A percentile compares a stretch with the other conserved stretches of the same genome.
phyloP scores from a whole-genome alignment of 2,329 filamentous ascomycete genomes.

The Capronia epimyces region DNA sequence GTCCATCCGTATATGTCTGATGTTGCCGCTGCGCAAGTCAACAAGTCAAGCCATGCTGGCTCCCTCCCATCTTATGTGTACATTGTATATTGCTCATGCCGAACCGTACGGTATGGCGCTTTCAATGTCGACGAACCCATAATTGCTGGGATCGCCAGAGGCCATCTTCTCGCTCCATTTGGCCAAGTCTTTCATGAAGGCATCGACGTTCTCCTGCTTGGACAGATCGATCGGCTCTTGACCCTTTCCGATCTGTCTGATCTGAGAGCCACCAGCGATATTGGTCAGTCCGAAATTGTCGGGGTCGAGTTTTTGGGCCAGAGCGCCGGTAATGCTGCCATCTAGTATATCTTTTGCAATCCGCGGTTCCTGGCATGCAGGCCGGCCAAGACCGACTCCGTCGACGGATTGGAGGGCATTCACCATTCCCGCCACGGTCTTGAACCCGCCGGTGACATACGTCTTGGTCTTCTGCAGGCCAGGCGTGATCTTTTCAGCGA shows the following conservation, averaged over 20 bases:
- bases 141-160: conserved; percentile 37
- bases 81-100: conserved; percentile 1
- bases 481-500: conserved; percentile 26
- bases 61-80: too few species aligned
- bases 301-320: conserved; percentile 46
- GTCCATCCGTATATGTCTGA: too few species aligned
- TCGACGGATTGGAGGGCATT: conserved; percentile 20
- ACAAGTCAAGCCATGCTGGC: too few species aligned
- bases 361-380: conserved; percentile 47
- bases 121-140: conserved; percentile 42
- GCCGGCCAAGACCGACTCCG: conserved; percentile 25
- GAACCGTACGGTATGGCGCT: conserved; percentile 3
- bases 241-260: conserved; percentile 50
- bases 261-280: conserved; percentile 47
- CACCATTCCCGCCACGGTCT: conserved; percentile 23
- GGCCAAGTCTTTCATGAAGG: conserved; percentile 47
- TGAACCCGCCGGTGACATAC: conserved; percentile 25
- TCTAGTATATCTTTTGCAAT: conserved; percentile 31
- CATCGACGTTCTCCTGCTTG: conserved; percentile 43
- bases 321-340: conserved; percentile 42
- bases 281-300: conserved; percentile 49
- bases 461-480: conserved; percentile 26
- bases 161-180: conserved; percentile 40
- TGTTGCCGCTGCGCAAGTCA: too few species aligned
- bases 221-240: conserved; percentile 51